These are phyloP conservation scores for Tulasnella sp. DNA, from an alignment of 768 basidiomycete genomes.

Conservation along the genomic window DNA sequence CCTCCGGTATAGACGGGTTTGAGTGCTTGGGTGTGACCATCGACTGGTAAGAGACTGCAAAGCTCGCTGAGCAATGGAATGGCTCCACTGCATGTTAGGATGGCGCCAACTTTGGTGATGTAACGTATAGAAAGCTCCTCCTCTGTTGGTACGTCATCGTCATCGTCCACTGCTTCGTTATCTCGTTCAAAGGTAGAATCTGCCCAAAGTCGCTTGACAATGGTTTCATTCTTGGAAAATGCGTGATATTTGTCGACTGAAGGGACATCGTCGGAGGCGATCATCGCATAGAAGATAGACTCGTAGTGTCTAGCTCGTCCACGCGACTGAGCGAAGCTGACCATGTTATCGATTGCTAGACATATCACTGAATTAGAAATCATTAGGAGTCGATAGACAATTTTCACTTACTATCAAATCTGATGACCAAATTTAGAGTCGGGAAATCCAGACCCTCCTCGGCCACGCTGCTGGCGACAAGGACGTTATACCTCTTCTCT, in stretches of 20 bases:
- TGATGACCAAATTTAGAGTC: constrained; percentile 28
- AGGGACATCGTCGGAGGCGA: neutral
- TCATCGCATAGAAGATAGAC: constrained; percentile 73
- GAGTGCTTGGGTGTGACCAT: constrained; percentile 49
- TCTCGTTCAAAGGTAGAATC: too few species aligned
- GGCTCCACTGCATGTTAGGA: constrained; percentile 65
- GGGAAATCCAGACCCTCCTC: constrained; percentile 86
- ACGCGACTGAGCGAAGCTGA: constrained; percentile 79
- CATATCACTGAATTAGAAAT: neutral
- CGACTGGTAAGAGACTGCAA: constrained; percentile 64
- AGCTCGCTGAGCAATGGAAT: constrained; percentile 57
- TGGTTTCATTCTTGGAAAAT: too few species aligned
- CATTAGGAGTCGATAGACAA: neutral
- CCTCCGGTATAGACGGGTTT: constrained; percentile 44
- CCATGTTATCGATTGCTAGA: constrained; percentile 51
- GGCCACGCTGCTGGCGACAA: constrained; percentile 76
- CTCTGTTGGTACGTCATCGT: constrained; percentile 33
- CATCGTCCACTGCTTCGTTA: constrained; percentile 33
- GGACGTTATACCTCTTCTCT: constrained; percentile 48
- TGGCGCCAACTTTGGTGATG: constrained; percentile 60
- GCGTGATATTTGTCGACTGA: too few species aligned
- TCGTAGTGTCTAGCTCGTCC: constrained; percentile 67
- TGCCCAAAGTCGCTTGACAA: too few species aligned
- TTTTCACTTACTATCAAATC: constrained; percentile 1
- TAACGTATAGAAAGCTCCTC: constrained; percentile 48